phyloP scores from a whole-genome alignment of 352 stramenopile species.

The Nothophytophthora sp. region DNA sequence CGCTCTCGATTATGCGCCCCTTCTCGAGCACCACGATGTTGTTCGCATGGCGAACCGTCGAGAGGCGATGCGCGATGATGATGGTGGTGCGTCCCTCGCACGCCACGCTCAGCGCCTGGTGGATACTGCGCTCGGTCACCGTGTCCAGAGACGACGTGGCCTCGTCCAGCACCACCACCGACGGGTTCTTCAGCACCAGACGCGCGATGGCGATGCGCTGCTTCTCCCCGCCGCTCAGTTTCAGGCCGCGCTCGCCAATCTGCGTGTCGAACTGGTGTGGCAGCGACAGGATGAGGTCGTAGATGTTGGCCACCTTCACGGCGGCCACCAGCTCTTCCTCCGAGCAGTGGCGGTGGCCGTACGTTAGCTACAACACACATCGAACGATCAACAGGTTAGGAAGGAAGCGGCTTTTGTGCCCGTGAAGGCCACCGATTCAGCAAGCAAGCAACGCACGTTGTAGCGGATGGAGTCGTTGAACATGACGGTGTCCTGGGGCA shows the following conservation, averaged over 20 bases:
- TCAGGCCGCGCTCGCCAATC: conserved; percentile 78
- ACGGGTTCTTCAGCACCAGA: conserved; percentile 77
- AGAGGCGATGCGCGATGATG: conserved; percentile 83
- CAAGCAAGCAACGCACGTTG: conserved; percentile 81
- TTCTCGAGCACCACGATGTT: conserved; percentile 67
- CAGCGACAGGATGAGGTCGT: conserved; percentile 94
- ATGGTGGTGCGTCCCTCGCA: conserved; percentile 66
- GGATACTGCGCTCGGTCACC: conserved; percentile 70
- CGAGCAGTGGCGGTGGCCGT: conserved; percentile 84
- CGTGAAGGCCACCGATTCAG: neutral
- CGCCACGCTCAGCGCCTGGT: conserved; percentile 53
- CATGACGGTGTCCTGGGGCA: conserved; percentile 96
- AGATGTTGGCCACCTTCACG: conserved; percentile 91
- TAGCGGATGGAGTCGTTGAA: conserved; percentile 97
- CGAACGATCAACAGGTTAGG: conserved; percentile 8
- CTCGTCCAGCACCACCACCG: conserved; percentile 76
- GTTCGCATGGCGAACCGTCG: conserved; percentile 74
- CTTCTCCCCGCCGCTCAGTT: conserved; percentile 83
- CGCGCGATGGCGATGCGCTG: conserved; percentile 84
- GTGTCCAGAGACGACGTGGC: conserved; percentile 81
- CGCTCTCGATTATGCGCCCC: conserved; percentile 51
- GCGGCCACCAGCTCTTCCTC: conserved; percentile 92
- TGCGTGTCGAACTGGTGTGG: conserved; percentile 91
- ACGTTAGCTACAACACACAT: conserved; percentile 73
- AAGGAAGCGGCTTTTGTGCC: too few species aligned